Conservation (phyloP, 352 stramenopile genomes). For the Globisporangium lucens region DNA sequence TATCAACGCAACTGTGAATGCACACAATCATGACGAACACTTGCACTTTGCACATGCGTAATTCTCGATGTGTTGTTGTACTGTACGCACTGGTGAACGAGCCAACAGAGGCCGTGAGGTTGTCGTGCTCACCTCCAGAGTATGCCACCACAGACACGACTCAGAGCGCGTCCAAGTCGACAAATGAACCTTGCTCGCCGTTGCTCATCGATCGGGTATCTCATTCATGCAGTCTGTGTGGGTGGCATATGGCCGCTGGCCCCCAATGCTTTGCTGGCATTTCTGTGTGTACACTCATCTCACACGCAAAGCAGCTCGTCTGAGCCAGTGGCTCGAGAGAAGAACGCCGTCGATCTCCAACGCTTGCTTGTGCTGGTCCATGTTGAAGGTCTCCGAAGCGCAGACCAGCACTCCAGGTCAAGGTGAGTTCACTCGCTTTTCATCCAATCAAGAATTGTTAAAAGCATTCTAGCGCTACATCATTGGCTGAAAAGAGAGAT, state of each 20-base stretch:
- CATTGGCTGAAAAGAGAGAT: not conserved
- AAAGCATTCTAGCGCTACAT: not conserved
- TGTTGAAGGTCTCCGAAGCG: not conserved
- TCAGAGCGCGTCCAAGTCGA: too few relatives aligned
- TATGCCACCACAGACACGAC: too few relatives aligned
- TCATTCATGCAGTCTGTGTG: not conserved
- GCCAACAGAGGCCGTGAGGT: too few relatives aligned
- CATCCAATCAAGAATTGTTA: not conserved
- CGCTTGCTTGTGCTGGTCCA: not conserved
- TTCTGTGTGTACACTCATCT: not conserved
- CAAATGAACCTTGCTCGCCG: too few relatives aligned
- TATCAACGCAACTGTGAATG: too few relatives aligned
- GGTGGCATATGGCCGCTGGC: not conserved
- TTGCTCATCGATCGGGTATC: not conserved
- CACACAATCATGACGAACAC: too few relatives aligned
- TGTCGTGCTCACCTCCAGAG: too few relatives aligned
- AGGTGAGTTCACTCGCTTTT: not conserved
- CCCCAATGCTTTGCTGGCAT: not conserved
- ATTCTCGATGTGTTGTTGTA: too few relatives aligned
- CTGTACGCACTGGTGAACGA: too few relatives aligned
- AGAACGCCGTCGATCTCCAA: constrained; percentile 3
- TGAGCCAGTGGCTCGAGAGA: not conserved
- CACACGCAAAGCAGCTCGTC: not conserved
- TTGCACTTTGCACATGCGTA: too few relatives aligned
- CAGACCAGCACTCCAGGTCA: not conserved